Conservation (phyloP, 73 alveolate species). For the Stentor coeruleus region DNA sequence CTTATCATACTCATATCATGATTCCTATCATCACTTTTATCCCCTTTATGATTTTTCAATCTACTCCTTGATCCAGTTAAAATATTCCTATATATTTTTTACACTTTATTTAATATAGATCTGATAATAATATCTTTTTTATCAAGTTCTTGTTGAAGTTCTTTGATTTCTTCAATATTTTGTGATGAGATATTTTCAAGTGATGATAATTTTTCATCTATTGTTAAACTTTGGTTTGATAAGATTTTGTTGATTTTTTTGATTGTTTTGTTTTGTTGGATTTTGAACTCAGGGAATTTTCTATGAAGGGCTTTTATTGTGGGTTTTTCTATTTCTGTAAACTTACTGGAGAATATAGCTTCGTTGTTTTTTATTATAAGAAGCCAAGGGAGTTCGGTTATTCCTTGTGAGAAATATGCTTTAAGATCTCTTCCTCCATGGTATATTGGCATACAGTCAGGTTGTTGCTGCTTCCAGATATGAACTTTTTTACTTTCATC, state of each 20-base stretch:
- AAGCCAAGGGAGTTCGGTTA: background rate
- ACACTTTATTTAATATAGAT: no score
- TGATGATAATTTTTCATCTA: no score
- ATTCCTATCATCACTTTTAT: background rate
- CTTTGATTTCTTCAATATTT: no score
- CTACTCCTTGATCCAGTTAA: background rate
- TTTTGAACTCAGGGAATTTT: background rate
- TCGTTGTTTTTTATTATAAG: background rate
- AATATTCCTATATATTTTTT: no score
- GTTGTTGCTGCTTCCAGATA: no score
- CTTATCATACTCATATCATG: no score
- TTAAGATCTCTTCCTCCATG: background rate
- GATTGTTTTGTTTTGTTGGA: background rate
- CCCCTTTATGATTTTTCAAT: background rate
- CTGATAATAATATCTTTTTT: no score
- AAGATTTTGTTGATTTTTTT: background rate
- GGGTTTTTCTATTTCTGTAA: background rate
- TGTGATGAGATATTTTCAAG: no score
- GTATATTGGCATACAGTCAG: background rate
- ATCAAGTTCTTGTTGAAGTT: no score
- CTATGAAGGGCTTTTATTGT: background rate
- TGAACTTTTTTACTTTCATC: no score
- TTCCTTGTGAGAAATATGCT: background rate
- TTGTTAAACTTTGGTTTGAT: no score
- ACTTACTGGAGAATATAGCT: background rate